These are phyloP conservation scores for Xylariaceae sp. DNA, from an alignment of 2,329 filamentous ascomycete genomes.

Conservation along the genomic window DNA sequence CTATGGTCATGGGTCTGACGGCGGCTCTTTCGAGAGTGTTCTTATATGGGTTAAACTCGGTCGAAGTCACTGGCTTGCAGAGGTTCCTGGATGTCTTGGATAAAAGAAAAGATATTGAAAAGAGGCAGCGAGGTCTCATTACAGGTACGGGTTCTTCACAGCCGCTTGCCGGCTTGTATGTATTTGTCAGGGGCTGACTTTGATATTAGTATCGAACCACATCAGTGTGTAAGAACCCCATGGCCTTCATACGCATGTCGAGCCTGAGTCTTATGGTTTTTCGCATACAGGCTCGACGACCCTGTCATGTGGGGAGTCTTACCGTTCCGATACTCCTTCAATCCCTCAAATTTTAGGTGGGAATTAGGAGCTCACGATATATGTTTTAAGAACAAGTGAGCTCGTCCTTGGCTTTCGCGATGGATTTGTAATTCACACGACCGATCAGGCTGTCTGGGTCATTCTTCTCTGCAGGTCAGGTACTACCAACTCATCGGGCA, in stretches of 20 bases:
- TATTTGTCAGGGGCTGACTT: slow-evolving; percentile 17
- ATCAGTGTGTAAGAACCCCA: slow-evolving; percentile 74
- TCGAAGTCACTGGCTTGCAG: slow-evolving; percentile 77
- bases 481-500: slow-evolving; percentile 83
- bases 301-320: slow-evolving; percentile 91
- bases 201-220: slow-evolving; percentile 77
- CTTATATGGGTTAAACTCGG: slow-evolving; percentile 71
- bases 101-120: slow-evolving; percentile 65
- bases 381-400: slow-evolving; percentile 84
- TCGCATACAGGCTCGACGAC: slow-evolving; percentile 75
- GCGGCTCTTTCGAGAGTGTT: slow-evolving; percentile 74
- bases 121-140: slow-evolving; percentile 74
- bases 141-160: slow-evolving; percentile 62
- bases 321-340: slow-evolving; percentile 72
- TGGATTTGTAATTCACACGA: slow-evolving; percentile 9
- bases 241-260: slow-evolving; percentile 28
- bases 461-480: slow-evolving; percentile 90
- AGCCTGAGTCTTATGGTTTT: slow-evolving; percentile 27
- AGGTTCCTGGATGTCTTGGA: slow-evolving; percentile 77
- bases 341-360: slow-evolving; percentile 80
- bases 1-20: slow-evolving; percentile 72
- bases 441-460: slow-evolving; percentile 61
- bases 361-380: slow-evolving; percentile 92
- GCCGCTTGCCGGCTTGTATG: slow-evolving; percentile 2
- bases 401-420: background rate